Conservation (phyloP, 148 eudicot species). For the Rhododendron vialii region DNA sequence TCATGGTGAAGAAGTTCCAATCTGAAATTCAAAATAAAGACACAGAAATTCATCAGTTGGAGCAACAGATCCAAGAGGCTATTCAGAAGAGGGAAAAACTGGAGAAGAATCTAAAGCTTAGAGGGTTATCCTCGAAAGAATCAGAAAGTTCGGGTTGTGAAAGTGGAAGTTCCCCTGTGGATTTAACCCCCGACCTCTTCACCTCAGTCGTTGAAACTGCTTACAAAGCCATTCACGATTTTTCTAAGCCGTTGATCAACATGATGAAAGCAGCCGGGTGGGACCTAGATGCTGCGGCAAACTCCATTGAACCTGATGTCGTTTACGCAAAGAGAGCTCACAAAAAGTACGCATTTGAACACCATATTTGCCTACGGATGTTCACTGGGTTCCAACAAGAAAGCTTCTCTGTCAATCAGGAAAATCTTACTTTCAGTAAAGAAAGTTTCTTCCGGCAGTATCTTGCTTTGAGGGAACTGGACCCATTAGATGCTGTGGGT, state of each 20-base stretch:
- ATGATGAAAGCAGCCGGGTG: slow-evolving; percentile 99
- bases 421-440: slow-evolving; percentile 26
- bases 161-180: slow-evolving; percentile 46
- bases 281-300: slow-evolving; percentile 98
- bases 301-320: slow-evolving; percentile 70
- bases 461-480: slow-evolving; percentile 78
- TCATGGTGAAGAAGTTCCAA: slow-evolving; percentile 96
- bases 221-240: slow-evolving; percentile 83
- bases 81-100: slow-evolving; percentile 71
- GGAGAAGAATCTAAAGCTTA: slow-evolving; percentile 83
- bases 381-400: slow-evolving; percentile 77
- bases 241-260: slow-evolving; percentile 91
- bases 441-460: slow-evolving; percentile 81
- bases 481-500: slow-evolving; percentile 80
- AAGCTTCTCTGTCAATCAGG: slow-evolving; percentile 61
- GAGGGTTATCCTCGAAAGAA: slow-evolving; percentile 81
- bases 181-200: slow-evolving; percentile 76
- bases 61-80: slow-evolving; percentile 80
- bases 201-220: slow-evolving; percentile 72
- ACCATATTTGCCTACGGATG: slow-evolving; percentile 82
- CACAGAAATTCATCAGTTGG: slow-evolving; percentile 76
- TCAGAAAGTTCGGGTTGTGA: slow-evolving; percentile 52
- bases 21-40: slow-evolving; percentile 95
- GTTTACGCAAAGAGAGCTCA: slow-evolving; percentile 83
- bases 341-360: slow-evolving; percentile 92